phyloP scores from a whole-genome alignment of 2,329 filamentous ascomycete genomes.

The Fonsecaea multimorphosa region DNA sequence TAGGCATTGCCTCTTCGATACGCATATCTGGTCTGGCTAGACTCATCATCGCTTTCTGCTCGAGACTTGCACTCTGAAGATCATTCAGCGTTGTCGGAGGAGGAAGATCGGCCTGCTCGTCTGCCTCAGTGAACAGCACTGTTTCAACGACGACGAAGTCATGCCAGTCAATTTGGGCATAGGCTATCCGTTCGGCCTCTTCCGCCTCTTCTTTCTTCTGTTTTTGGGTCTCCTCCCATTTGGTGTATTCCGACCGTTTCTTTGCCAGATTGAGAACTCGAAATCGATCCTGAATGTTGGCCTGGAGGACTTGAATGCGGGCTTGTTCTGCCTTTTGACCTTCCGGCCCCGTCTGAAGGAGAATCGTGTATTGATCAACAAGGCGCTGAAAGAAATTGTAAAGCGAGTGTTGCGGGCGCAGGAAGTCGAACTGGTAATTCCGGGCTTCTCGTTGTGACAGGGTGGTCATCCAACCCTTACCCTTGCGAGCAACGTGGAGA shows the following conservation, averaged over 20 bases:
- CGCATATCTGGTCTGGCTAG: conserved; percentile 76
- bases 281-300: conserved; percentile 79
- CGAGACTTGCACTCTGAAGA: conserved; percentile 89
- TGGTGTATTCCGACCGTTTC: conserved; percentile 84
- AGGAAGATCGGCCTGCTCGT: conserved; percentile 84
- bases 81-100: conserved; percentile 89
- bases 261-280: conserved; percentile 79
- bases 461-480: conserved; percentile 87
- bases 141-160: conserved; percentile 97
- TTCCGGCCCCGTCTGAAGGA: conserved; percentile 72
- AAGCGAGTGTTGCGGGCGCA: conserved; percentile 92
- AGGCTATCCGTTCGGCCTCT: conserved; percentile 76
- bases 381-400: conserved; percentile 94
- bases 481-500: conserved; percentile 90
- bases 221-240: conserved; percentile 83
- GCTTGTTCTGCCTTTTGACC: conserved; percentile 74
- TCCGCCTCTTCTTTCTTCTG: conserved; percentile 86
- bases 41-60: conserved; percentile 91
- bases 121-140: conserved; percentile 85
- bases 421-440: conserved; percentile 95
- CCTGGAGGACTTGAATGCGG: conserved; percentile 73
- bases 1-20: conserved; percentile 94
- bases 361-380: conserved; percentile 88
- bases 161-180: conserved; percentile 95
- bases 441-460: conserved; percentile 85